These are phyloP conservation scores for Selaginella tamariscina DNA, from an alignment of 75 land plant species.

Conservation along the genomic window DNA sequence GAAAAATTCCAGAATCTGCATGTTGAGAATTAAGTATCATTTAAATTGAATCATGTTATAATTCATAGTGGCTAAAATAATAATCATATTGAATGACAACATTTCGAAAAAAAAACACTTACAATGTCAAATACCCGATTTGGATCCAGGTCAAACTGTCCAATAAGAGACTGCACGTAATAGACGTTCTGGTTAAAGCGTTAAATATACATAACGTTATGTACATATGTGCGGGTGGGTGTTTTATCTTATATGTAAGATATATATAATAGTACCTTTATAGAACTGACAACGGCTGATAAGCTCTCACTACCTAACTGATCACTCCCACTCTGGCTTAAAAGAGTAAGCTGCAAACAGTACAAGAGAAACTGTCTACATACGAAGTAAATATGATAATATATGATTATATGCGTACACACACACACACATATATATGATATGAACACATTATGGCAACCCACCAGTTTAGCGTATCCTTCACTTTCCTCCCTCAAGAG, in stretches of 20 bases:
- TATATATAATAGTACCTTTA: slow-evolving; percentile 67
- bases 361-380: slow-evolving; percentile 8
- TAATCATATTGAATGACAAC: too few relatives aligned
- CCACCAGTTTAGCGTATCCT: slow-evolving; percentile 98
- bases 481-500: slow-evolving; percentile 97
- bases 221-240: too few relatives aligned
- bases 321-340: slow-evolving; percentile 53
- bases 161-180: slow-evolving; percentile 92
- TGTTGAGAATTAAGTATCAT: too few relatives aligned
- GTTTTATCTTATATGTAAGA: too few relatives aligned
- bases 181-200: too few relatives aligned
- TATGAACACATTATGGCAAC: slow-evolving; percentile 6
- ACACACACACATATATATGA: not conserved
- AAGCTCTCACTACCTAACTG: slow-evolving; percentile 34
- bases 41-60: too few relatives aligned
- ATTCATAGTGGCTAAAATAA: too few relatives aligned
- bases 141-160: slow-evolving; percentile 98
- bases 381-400: not conserved
- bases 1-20: slow-evolving; percentile 91
- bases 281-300: slow-evolving; percentile 57
- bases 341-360: slow-evolving; percentile 69
- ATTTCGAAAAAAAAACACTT: slow-evolving; percentile 28
- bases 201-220: too few relatives aligned
- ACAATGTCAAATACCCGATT: slow-evolving; percentile 99
- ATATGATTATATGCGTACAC: not conserved